Evolutionary conservation across 2,329 filamentous ascomycete species (phyloP).

Genomic region (Thelonectria blattea): DNA sequence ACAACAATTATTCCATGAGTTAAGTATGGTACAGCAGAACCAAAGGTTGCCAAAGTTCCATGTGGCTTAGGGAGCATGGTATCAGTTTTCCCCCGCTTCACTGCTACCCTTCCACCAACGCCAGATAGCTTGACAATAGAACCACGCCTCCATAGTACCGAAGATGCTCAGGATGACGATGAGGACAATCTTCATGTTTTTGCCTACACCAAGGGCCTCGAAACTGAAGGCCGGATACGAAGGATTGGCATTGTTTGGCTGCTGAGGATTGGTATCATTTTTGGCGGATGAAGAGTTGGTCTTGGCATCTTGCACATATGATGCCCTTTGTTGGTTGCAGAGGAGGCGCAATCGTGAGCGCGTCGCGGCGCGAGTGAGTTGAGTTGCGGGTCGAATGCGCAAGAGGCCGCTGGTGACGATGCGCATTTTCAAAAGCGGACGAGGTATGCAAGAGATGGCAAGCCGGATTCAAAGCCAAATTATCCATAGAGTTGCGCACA

Average conservation of each 20-base stretch:
- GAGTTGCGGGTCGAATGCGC: neutral
- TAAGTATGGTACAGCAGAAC: no score
- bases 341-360: neutral
- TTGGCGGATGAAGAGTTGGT: neutral
- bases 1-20: no score
- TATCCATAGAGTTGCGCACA: neutral
- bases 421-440: constrained; percentile 3
- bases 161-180: constrained; percentile 38
- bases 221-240: constrained; percentile 36
- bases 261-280: neutral
- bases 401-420: neutral
- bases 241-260: constrained; percentile 14
- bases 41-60: no score
- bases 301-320: neutral
- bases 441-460: neutral
- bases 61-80: no score
- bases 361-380: neutral
- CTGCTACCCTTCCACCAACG: constrained; percentile 34
- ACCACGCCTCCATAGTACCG: constrained; percentile 43
- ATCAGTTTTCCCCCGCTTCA: neutral
- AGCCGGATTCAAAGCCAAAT: neutral
- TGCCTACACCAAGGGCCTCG: constrained; percentile 38
- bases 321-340: neutral
- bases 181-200: constrained; percentile 35
- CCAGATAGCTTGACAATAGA: constrained; percentile 41